phyloP scores from a whole-genome alignment of 2,329 filamentous ascomycete species.

The Ophiosphaerella narmari region DNA sequence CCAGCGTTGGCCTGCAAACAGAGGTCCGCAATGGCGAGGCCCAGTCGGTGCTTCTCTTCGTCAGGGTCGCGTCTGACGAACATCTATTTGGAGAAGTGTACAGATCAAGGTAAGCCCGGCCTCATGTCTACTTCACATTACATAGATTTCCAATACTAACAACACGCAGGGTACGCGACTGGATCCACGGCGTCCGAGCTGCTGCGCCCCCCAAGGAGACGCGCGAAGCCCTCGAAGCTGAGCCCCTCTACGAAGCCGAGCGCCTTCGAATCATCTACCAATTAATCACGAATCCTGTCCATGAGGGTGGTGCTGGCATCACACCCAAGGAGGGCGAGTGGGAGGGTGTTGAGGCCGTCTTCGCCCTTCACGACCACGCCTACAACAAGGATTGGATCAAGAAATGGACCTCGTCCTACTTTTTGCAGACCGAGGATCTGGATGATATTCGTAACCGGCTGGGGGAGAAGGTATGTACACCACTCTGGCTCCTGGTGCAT shows the following conservation, averaged over 20 bases:
- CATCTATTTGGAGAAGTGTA: slow-evolving; percentile 82
- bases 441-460: slow-evolving; percentile 57
- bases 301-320: slow-evolving; percentile 56
- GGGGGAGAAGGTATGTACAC: slow-evolving; percentile 50
- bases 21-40: slow-evolving; percentile 83
- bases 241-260: slow-evolving; percentile 86
- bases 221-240: slow-evolving; percentile 66
- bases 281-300: slow-evolving; percentile 60
- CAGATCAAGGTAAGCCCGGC: slow-evolving; percentile 64
- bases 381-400: slow-evolving; percentile 60
- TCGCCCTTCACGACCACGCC: slow-evolving; percentile 56
- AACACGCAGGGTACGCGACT: slow-evolving; percentile 76
- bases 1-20: slow-evolving; percentile 78
- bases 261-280: slow-evolving; percentile 85
- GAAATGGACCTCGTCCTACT: slow-evolving; percentile 55
- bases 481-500: not conserved
- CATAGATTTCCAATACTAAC: not conserved
- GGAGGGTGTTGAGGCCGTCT: slow-evolving; percentile 56
- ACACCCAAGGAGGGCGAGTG: slow-evolving; percentile 57
- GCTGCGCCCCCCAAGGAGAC: slow-evolving; percentile 77
- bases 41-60: slow-evolving; percentile 78
- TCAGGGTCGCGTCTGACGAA: slow-evolving; percentile 75
- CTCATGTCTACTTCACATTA: not conserved
- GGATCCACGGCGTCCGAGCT: slow-evolving; percentile 85
- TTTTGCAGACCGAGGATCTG: slow-evolving; percentile 53